Evolutionary conservation across 305 asterid genomes (phyloP).

Genomic region (Stenogyne calaminthoides): DNA sequence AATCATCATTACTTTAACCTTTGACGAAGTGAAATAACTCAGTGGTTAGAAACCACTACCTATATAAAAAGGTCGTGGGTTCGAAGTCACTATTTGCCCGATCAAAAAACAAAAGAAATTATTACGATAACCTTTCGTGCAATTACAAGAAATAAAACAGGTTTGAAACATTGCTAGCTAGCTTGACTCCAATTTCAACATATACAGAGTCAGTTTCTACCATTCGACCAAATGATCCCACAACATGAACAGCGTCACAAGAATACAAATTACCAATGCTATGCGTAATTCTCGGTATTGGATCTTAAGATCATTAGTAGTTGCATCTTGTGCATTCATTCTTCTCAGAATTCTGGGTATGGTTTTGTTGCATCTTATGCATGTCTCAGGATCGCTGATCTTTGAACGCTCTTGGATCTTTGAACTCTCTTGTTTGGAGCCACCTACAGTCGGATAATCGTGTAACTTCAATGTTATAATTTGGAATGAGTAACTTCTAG

Average conservation of each 20-base stretch:
- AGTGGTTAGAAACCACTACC: no score
- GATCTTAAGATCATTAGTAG: background rate
- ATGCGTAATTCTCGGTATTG: background rate
- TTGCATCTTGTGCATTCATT: background rate
- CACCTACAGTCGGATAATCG: background rate
- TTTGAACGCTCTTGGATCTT: no score
- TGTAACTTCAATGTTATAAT: no score
- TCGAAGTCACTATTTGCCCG: no score
- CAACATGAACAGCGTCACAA: background rate
- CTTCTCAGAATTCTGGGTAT: background rate
- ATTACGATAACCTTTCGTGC: no score
- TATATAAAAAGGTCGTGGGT: no score
- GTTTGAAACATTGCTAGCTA: background rate
- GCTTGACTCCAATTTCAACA: background rate
- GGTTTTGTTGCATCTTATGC: background rate
- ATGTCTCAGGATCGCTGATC: background rate
- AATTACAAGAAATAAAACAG: no score
- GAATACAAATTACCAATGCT: background rate
- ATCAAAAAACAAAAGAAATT: no score
- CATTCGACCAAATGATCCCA: background rate
- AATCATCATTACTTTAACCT: no score
- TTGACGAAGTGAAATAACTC: no score
- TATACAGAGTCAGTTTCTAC: background rate
- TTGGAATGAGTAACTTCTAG: slow-evolving; percentile 5
- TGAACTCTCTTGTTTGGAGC: background rate